Percentiles rank a stretch among this genome's conserved stretches.
Conservation (phyloP, 1,284 basidiomycete species). For the Papiliotrema laurentii region DNA sequence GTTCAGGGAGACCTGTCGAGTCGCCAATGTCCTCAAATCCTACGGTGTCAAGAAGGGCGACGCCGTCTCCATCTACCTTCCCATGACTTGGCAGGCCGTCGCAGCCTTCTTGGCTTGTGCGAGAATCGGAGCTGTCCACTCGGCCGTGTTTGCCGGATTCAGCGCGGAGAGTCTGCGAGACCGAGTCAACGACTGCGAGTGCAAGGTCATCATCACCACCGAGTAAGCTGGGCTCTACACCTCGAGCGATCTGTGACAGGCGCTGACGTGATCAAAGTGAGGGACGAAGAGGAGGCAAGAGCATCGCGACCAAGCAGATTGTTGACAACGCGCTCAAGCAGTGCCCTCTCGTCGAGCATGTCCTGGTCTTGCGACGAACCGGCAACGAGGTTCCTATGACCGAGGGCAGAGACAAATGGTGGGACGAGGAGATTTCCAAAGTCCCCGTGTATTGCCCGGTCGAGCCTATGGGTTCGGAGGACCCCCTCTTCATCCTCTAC, state of each 20-base stretch:
- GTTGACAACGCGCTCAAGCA: slow-evolving; percentile 83
- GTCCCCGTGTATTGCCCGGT: slow-evolving; percentile 87
- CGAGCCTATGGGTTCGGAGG: slow-evolving; percentile 82
- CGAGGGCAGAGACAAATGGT: slow-evolving; percentile 88
- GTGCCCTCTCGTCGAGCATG: slow-evolving; percentile 81
- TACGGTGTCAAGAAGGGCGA: slow-evolving; percentile 96
- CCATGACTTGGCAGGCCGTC: slow-evolving; percentile 73
- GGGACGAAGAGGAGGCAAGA: slow-evolving; percentile 87
- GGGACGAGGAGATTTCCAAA: slow-evolving; percentile 83
- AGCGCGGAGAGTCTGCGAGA: slow-evolving; percentile 94
- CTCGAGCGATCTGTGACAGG: background rate
- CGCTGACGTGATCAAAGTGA: slow-evolving; percentile 51
- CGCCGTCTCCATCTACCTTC: slow-evolving; percentile 77
- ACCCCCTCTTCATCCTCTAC: slow-evolving; percentile 97
- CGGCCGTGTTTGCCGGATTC: slow-evolving; percentile 98
- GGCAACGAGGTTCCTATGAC: slow-evolving; percentile 79
- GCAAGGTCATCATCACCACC: slow-evolving; percentile 85
- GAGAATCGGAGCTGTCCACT: slow-evolving; percentile 94
- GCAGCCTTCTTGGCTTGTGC: slow-evolving; percentile 96
- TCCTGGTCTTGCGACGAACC: slow-evolving; percentile 84
- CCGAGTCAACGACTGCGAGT: slow-evolving; percentile 84
- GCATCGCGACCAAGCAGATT: slow-evolving; percentile 88
- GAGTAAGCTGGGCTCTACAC: slow-evolving; percentile 55
- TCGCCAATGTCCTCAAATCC: slow-evolving; percentile 87
- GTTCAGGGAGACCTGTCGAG: slow-evolving; percentile 77